Evolutionary conservation across 169 alveolate genomes (phyloP).

Genomic region (Perkinsus chesapeaki): DNA sequence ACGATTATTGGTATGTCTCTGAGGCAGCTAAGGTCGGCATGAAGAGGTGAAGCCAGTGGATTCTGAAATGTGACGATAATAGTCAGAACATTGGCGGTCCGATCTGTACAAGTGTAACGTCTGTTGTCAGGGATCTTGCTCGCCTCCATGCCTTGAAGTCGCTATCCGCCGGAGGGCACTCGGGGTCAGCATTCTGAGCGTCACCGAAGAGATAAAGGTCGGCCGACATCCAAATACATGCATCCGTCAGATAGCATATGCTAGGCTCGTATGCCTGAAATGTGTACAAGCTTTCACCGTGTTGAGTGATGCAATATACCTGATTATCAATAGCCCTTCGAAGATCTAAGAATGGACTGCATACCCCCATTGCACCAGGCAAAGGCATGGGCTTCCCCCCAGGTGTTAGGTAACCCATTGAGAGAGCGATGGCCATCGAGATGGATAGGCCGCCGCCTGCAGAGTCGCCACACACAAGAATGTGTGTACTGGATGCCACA

Average conservation of each 20-base stretch:
- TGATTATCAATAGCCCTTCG: neutral
- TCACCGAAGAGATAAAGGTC: neutral
- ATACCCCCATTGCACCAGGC: neutral
- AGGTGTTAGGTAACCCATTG: neutral
- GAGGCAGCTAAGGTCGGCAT: neutral
- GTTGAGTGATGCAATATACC: too few species aligned
- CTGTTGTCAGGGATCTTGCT: neutral
- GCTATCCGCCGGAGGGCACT: neutral
- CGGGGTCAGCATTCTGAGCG: neutral
- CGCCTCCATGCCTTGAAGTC: neutral
- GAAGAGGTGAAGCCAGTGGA: neutral
- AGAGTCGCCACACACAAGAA: neutral
- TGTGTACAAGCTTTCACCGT: too few species aligned
- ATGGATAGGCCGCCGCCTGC: neutral
- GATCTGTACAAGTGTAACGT: neutral
- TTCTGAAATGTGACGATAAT: neutral
- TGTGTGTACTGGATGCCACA: neutral
- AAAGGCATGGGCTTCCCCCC: neutral
- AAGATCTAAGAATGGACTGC: neutral
- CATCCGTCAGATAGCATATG: neutral
- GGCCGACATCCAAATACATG: neutral
- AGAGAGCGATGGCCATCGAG: neutral
- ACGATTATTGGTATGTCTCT: neutral
- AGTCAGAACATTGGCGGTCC: neutral
- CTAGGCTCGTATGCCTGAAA: neutral